Conservation (phyloP, 2,329 filamentous ascomycete species). For the Alternaria tenuissima region DNA sequence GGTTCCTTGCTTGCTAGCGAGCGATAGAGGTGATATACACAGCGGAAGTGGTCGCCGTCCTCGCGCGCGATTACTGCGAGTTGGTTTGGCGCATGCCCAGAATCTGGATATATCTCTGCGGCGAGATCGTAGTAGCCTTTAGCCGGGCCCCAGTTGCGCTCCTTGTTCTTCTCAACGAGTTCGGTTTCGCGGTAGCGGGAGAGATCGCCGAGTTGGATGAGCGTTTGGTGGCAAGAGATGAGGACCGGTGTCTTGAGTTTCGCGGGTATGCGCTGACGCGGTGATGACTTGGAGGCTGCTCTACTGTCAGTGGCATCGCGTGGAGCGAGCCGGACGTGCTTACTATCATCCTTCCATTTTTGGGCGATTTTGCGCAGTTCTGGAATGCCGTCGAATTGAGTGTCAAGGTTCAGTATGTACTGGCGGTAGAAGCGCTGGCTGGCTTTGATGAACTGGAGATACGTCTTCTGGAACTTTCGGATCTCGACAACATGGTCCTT, state of each 20-base stretch:
- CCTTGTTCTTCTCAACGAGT: slow-evolving; percentile 71
- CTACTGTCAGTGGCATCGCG: slow-evolving; percentile 48
- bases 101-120: slow-evolving; percentile 76
- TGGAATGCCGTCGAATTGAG: slow-evolving; percentile 63
- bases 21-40: slow-evolving; percentile 89
- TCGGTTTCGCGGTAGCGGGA: slow-evolving; percentile 83
- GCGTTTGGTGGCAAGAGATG: slow-evolving; percentile 78
- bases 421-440: slow-evolving; percentile 88
- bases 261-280: slow-evolving; percentile 50
- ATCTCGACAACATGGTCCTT: slow-evolving; percentile 68
- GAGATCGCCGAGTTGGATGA: slow-evolving; percentile 89
- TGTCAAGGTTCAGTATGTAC: slow-evolving; percentile 79
- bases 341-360: slow-evolving; percentile 51
- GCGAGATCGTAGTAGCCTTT: slow-evolving; percentile 87
- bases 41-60: slow-evolving; percentile 79
- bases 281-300: slow-evolving; percentile 40
- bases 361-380: slow-evolving; percentile 66
- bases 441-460: slow-evolving; percentile 83
- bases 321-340: slow-evolving; percentile 1
- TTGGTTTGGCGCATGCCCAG: slow-evolving; percentile 87
- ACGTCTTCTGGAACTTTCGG: slow-evolving; percentile 82
- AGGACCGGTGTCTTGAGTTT: slow-evolving; percentile 69
- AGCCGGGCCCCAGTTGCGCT: slow-evolving; percentile 79
- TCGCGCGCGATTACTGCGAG: slow-evolving; percentile 84
- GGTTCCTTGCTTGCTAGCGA: slow-evolving; percentile 78